Evolutionary conservation across 2,329 filamentous ascomycete species (phyloP).

Genomic region (Cladosporium sphaerospermum): DNA sequence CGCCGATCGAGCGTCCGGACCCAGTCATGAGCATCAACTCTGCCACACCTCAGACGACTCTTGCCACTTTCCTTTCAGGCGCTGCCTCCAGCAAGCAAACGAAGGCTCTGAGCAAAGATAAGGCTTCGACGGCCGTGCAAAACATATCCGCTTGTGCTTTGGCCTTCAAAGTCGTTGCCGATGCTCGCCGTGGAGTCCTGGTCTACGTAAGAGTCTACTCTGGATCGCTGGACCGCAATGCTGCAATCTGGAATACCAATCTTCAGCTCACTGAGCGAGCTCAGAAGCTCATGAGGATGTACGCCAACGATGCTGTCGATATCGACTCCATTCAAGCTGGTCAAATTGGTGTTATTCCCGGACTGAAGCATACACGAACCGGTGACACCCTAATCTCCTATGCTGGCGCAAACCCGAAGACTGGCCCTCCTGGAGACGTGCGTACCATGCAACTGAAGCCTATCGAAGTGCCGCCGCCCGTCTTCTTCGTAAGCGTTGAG

Average conservation of each 20-base stretch:
- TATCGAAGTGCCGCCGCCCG: slow-evolving; percentile 82
- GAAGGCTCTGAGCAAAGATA: slow-evolving; percentile 37
- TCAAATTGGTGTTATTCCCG: slow-evolving; percentile 89
- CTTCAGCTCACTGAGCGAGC: slow-evolving; percentile 72
- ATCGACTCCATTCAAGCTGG: slow-evolving; percentile 73
- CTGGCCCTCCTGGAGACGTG: slow-evolving; percentile 61
- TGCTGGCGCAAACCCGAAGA: slow-evolving; percentile 53
- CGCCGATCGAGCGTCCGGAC: slow-evolving; percentile 71
- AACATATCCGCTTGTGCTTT: slow-evolving; percentile 65
- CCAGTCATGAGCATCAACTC: slow-evolving; percentile 52
- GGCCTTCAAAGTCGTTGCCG: slow-evolving; percentile 91
- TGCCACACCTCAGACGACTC: background rate
- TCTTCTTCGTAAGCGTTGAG: slow-evolving; percentile 94
- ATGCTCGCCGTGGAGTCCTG: slow-evolving; percentile 75
- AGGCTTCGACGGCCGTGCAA: slow-evolving; percentile 35
- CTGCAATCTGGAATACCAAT: slow-evolving; percentile 79
- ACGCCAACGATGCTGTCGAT: slow-evolving; percentile 79
- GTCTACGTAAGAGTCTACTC: slow-evolving; percentile 92
- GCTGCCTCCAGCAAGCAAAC: slow-evolving; percentile 31
- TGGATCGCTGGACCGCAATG: slow-evolving; percentile 67
- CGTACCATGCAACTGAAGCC: slow-evolving; percentile 76
- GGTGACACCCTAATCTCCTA: slow-evolving; percentile 86
- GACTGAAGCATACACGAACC: slow-evolving; percentile 84
- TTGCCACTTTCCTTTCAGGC: background rate
- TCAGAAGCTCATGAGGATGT: slow-evolving; percentile 79